phyloP scores from a whole-genome alignment of 2,329 filamentous ascomycete species.

The Aureobasidium sp. region DNA sequence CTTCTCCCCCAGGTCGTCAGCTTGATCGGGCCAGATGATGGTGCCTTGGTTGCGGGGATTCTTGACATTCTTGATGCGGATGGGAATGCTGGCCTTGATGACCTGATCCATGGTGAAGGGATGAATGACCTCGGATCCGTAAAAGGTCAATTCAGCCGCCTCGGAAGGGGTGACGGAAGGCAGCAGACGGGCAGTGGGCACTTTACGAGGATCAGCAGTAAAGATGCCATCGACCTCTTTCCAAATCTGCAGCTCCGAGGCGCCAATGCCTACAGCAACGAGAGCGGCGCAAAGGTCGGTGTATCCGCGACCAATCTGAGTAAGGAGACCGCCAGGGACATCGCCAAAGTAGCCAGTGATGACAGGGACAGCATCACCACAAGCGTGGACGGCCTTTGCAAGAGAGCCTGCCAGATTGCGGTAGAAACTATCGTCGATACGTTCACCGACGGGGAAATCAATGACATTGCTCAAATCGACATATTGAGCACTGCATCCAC shows the following conservation, averaged over 20 bases:
- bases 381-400: slow-evolving; percentile 36
- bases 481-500: slow-evolving; percentile 77
- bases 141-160: slow-evolving; percentile 81
- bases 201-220: slow-evolving; percentile 76
- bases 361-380: slow-evolving; percentile 40
- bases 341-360: slow-evolving; percentile 90
- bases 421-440: slow-evolving; percentile 43
- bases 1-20: slow-evolving; percentile 47
- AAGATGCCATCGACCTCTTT: slow-evolving; percentile 98
- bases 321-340: slow-evolving; percentile 82
- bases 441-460: slow-evolving; percentile 47
- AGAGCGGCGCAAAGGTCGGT: slow-evolving; percentile 93
- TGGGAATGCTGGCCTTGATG: slow-evolving; percentile 68
- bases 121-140: slow-evolving; percentile 83
- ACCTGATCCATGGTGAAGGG: slow-evolving; percentile 98
- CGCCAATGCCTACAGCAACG: slow-evolving; percentile 79
- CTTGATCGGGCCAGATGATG: slow-evolving; percentile 70
- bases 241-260: slow-evolving; percentile 91
- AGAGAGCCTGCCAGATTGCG: slow-evolving; percentile 36
- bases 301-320: slow-evolving; percentile 89
- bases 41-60: slow-evolving; percentile 74
- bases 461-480: slow-evolving; percentile 82
- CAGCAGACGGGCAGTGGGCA: slow-evolving; percentile 87
- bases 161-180: slow-evolving; percentile 85
- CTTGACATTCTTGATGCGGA: slow-evolving; percentile 88